A percentile compares a stretch with the other conserved stretches of the same genome.
Conservation (phyloP, 495 filamentous ascomycete genomes). For the Friedmanniomyces endolithicus region DNA sequence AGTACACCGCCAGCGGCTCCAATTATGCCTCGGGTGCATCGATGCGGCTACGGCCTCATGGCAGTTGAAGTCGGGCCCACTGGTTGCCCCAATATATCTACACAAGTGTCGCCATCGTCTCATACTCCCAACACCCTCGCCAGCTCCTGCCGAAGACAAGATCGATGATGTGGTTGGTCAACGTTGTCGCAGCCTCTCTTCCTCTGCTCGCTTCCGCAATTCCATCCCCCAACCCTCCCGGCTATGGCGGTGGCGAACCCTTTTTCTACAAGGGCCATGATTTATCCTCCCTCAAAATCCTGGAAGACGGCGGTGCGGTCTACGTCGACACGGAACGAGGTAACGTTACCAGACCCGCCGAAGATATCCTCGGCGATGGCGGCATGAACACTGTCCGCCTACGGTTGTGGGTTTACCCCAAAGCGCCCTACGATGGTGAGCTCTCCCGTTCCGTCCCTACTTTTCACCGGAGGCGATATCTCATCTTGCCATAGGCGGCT, state of each 20-base stretch:
- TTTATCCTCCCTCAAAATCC: constrained; percentile 28
- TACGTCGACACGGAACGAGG: constrained; percentile 29
- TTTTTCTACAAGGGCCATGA: constrained; percentile 34
- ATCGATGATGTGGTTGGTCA: not conserved
- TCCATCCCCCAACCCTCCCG: not conserved
- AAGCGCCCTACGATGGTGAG: constrained; percentile 14
- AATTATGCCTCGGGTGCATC: not conserved
- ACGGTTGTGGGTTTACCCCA: constrained; percentile 19
- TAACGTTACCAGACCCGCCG: constrained; percentile 29
- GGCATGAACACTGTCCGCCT: constrained; percentile 29
- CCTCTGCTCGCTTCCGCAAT: not conserved
- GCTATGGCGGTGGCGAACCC: not conserved
- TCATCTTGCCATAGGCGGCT: not conserved
- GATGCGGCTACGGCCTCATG: not conserved
- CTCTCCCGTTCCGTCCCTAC: too few species aligned
- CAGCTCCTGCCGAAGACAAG: not conserved
- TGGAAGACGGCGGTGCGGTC: constrained; percentile 28
- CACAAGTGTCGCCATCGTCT: too few species aligned
- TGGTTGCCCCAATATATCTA: too few species aligned
- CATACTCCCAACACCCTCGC: too few species aligned
- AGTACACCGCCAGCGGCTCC: too few species aligned
- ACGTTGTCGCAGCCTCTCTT: not conserved
- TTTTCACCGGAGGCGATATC: too few species aligned
- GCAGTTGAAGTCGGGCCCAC: not conserved
- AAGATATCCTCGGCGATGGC: constrained; percentile 33